phyloP scores from a whole-genome alignment of 2,329 filamentous ascomycete species.

The Sporothrix schenckii region DNA sequence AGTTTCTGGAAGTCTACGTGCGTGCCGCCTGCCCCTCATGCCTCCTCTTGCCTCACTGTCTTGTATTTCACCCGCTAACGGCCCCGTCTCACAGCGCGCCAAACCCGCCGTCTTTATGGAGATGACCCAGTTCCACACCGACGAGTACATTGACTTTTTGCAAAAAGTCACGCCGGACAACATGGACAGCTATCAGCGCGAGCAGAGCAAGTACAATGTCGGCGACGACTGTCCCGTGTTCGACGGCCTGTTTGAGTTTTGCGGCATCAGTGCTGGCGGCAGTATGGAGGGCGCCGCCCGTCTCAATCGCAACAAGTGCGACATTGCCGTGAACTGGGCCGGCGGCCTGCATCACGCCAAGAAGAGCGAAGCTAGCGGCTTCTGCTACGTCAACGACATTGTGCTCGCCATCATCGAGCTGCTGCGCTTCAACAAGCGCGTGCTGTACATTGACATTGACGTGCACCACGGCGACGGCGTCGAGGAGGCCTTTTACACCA shows the following conservation, averaged over 20 bases:
- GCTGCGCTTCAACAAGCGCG: conserved; percentile 84
- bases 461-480: conserved; percentile 86
- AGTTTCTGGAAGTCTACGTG: conserved; percentile 95
- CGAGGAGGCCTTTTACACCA: conserved; percentile 82
- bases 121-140: conserved; percentile 90
- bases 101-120: conserved; percentile 88
- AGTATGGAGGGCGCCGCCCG: conserved; percentile 92
- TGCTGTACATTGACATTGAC: conserved; percentile 95
- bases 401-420: conserved; percentile 94
- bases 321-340: conserved; percentile 98
- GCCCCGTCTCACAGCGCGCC: conserved; percentile 60
- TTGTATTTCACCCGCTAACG: conserved; percentile 19
- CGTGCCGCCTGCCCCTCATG: conserved; percentile 47
- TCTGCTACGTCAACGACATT: conserved; percentile 98
- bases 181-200: conserved; percentile 89
- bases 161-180: conserved; percentile 97
- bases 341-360: conserved; percentile 97
- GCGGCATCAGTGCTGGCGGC: conserved; percentile 89
- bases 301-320: conserved; percentile 85
- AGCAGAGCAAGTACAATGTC: conserved; percentile 92
- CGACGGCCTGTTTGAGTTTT: conserved; percentile 96
- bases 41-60: not conserved
- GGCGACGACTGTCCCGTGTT: conserved; percentile 98
- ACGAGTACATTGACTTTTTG: conserved; percentile 94
- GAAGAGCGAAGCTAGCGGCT: conserved; percentile 92